These are phyloP conservation scores for Babesia bovis DNA, from an alignment of 169 alveolate species.

Conservation along the genomic window DNA sequence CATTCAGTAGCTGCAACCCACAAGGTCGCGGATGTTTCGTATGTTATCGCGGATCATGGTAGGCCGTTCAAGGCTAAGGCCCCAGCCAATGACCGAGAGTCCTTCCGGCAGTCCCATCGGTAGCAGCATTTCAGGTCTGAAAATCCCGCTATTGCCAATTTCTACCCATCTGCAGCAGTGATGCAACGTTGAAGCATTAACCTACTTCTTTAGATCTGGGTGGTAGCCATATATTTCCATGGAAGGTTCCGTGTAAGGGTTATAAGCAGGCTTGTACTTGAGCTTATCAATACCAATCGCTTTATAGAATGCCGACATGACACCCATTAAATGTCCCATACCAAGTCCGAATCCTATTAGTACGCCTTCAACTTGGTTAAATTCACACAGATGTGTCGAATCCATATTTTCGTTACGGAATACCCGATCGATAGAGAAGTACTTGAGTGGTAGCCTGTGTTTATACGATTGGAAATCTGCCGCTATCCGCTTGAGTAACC, in stretches of 20 bases:
- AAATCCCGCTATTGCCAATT: constrained; percentile 99
- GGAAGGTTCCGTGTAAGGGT: constrained; percentile 99
- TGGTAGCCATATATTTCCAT: constrained; percentile 99
- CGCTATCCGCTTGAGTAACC: constrained; percentile 91
- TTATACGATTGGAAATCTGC: constrained; percentile 79
- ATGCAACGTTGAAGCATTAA: not conserved
- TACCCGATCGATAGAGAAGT: constrained; percentile 98
- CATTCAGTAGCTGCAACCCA: constrained; percentile 86
- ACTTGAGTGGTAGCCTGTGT: constrained; percentile 87
- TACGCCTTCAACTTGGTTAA: constrained; percentile 97
- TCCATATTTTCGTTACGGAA: constrained; percentile 99
- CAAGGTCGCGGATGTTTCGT: constrained; percentile 94
- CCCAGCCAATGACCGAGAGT: constrained; percentile 99
- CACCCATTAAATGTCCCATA: constrained; percentile 89
- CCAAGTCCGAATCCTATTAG: constrained; percentile 91
- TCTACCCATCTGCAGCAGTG: constrained; percentile 88
- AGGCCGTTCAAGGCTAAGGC: constrained; percentile 98
- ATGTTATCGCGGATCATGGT: constrained; percentile 97
- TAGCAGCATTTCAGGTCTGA: constrained; percentile 98
- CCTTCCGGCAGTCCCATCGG: constrained; percentile 99
- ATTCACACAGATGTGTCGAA: constrained; percentile 99
- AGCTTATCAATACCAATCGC: constrained; percentile 91
- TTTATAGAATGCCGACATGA: constrained; percentile 87
- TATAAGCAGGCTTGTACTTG: constrained; percentile 98
- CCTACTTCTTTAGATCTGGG: constrained; percentile 86